Evolutionary conservation across 306 rosid genomes (phyloP), one percentile per base, ranked within the genome.

Genomic region (Alnus rubra): DNA sequence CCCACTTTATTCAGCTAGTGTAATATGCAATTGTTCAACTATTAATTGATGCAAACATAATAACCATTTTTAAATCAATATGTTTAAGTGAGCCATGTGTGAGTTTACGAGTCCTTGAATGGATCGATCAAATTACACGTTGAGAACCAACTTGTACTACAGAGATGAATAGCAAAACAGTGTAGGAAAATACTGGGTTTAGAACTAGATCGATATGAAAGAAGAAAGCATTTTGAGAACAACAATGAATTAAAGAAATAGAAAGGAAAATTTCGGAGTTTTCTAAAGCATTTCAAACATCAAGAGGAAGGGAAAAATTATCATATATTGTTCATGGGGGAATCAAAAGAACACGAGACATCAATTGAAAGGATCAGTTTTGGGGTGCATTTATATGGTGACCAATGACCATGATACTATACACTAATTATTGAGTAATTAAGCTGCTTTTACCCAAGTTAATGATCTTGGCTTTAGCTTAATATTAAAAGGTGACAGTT

Each of bases 151-250:
- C 72, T 18, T 37, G 51, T 42, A 9, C 50, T 39, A 42, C 31
- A 42, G 51, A 68, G 33, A 39, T 16, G 52, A 49, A 49, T 49
- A 49, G 52, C 52, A 12, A 23, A 23, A 59, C 65, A 23, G 65
- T n/a, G n/a, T 52, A 16, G 37, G 65, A 28, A 31, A 28, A 59
- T 23, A 13, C 10, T 33, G 69, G 37, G 73, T 52, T 53, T 51
- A 58, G 39, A 7, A 31, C 31, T 19, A 74, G 44, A 23, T 23
- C 28, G 28, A 74, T 14, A 70, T 31, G 64, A 80, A 35, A 33
- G 18, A 45, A 13, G 76, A 69, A 48, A 64, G 76, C 28, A 69
- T 48, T 9, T 48, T 9, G 72, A 67, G 50, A n/a, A 75, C 7
- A 18, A 48, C 16, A 53, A 53, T 15, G 19, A 9, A 65, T 23